Conservation (phyloP, 2,329 filamentous ascomycete species). For the Hawksworthiomyces lignivorus region DNA sequence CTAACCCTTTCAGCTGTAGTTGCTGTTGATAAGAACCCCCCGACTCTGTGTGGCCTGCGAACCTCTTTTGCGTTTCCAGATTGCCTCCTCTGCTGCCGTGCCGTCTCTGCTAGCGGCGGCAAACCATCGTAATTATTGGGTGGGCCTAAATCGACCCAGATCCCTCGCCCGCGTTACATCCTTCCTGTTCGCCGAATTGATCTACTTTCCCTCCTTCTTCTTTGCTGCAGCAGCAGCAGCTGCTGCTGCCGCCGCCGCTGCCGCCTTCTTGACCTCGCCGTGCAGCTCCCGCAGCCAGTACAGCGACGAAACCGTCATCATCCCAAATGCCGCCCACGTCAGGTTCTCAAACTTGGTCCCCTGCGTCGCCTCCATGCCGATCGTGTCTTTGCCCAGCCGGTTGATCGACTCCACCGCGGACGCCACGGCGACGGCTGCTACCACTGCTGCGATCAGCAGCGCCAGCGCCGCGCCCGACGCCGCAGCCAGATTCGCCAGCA, state of each 20-base stretch:
- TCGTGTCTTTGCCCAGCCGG: slow-evolving; percentile 27
- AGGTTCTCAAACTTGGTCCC: slow-evolving; percentile 38
- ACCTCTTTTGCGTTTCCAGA: too few species aligned
- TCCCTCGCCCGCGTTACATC: too few species aligned
- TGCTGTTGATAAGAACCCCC: too few species aligned
- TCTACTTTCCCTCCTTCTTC: too few species aligned
- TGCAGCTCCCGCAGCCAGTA: slow-evolving; percentile 35
- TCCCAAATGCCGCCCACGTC: slow-evolving; percentile 39
- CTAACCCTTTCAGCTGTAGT: too few species aligned
- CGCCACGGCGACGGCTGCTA: slow-evolving; percentile 9
- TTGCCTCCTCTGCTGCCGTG: too few species aligned
- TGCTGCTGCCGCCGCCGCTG: slow-evolving; percentile 4
- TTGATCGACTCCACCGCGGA: slow-evolving; percentile 15
- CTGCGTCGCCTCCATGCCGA: slow-evolving; percentile 35
- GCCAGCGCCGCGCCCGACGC: slow-evolving; percentile 26
- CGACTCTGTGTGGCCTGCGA: too few species aligned
- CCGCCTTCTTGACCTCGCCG: slow-evolving; percentile 20
- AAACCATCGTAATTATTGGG: too few species aligned
- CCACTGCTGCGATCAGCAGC: slow-evolving; percentile 13
- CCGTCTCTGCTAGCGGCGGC: too few species aligned
- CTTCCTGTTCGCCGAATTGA: too few species aligned
- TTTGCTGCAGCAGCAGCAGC: background rate
- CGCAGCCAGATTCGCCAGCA: slow-evolving; percentile 30
- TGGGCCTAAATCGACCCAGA: too few species aligned
- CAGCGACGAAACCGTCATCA: slow-evolving; percentile 31